Conservation (phyloP, 352 stramenopile species). For the Globisporangium carolinianum region DNA sequence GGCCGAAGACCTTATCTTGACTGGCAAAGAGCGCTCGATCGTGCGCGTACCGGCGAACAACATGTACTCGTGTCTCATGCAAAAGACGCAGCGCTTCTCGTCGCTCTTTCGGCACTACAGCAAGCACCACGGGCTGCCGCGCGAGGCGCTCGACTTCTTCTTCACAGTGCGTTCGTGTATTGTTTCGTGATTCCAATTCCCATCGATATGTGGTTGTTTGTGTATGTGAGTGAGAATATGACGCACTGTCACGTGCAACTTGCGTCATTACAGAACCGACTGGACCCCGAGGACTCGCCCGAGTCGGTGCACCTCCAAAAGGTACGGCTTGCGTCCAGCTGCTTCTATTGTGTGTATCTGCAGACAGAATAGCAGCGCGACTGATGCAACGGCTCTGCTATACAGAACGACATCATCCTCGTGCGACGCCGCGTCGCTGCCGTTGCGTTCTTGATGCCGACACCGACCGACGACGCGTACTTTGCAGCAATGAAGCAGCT, state of each 20-base stretch:
- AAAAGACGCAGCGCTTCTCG: constrained; percentile 97
- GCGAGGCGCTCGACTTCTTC: constrained; percentile 97
- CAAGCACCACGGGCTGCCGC: constrained; percentile 96
- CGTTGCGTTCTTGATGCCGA: constrained; percentile 31
- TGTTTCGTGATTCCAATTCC: background rate
- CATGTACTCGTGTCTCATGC: constrained; percentile 95
- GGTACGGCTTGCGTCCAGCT: constrained; percentile 17
- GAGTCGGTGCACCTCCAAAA: constrained; percentile 83
- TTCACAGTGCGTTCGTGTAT: constrained; percentile 75
- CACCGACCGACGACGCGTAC: constrained; percentile 63
- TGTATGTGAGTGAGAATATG: background rate
- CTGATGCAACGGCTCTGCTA: background rate
- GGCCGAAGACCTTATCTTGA: constrained; percentile 68
- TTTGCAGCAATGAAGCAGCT: constrained; percentile 74
- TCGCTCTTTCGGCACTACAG: constrained; percentile 98
- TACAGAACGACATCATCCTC: constrained; percentile 84
- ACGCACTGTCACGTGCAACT: background rate
- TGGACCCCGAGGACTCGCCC: constrained; percentile 79
- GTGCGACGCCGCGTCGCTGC: constrained; percentile 48
- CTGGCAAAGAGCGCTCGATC: constrained; percentile 75
- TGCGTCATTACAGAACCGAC: constrained; percentile 35
- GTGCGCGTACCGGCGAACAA: constrained; percentile 81
- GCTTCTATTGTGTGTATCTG: background rate
- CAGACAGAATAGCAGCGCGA: background rate
- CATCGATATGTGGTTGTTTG: background rate